phyloP scores from a whole-genome alignment of 805 yeast species.

The Candida ponderosae region DNA sequence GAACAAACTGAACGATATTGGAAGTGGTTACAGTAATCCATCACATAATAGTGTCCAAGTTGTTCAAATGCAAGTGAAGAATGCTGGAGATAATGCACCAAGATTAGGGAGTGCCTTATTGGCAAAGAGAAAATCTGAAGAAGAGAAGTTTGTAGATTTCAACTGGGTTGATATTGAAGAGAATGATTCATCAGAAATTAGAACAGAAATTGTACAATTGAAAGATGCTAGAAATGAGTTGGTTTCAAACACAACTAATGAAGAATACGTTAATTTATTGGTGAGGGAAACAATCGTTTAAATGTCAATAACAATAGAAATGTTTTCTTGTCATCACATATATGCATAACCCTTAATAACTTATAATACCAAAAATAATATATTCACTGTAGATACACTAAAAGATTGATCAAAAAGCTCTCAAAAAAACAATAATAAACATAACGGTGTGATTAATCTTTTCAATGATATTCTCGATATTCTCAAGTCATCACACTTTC shows the following conservation, averaged over 20 bases:
- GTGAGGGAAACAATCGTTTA: constrained; percentile 17
- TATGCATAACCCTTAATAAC: too few species aligned
- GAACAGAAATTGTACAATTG: constrained; percentile 18
- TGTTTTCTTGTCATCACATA: too few species aligned
- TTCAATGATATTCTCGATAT: too few species aligned
- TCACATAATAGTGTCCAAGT: constrained; percentile 44
- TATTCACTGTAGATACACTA: too few species aligned
- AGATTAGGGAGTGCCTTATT: constrained; percentile 63
- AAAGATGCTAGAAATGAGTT: constrained; percentile 17
- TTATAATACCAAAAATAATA: too few species aligned
- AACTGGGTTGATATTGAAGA: constrained; percentile 37
- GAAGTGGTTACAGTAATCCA: constrained; percentile 15
- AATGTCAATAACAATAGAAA: not conserved
- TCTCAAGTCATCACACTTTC: constrained; percentile 32
- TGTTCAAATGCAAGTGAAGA: constrained; percentile 71
- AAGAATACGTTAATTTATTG: constrained; percentile 25
- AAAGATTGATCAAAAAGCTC: too few species aligned
- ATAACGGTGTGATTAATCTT: too few species aligned
- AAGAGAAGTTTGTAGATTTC: constrained; percentile 39
- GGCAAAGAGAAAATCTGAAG: constrained; percentile 56
- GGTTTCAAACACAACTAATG: constrained; percentile 17
- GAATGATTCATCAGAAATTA: constrained; percentile 19
- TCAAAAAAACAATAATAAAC: too few species aligned
- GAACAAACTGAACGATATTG: constrained; percentile 30
- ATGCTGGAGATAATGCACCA: constrained; percentile 47